A percentile compares a stretch with the other conserved stretches of the same genome.
Conservation (phyloP, 2,329 filamentous ascomycete genomes). For the Aspergillus quadricinctus region DNA sequence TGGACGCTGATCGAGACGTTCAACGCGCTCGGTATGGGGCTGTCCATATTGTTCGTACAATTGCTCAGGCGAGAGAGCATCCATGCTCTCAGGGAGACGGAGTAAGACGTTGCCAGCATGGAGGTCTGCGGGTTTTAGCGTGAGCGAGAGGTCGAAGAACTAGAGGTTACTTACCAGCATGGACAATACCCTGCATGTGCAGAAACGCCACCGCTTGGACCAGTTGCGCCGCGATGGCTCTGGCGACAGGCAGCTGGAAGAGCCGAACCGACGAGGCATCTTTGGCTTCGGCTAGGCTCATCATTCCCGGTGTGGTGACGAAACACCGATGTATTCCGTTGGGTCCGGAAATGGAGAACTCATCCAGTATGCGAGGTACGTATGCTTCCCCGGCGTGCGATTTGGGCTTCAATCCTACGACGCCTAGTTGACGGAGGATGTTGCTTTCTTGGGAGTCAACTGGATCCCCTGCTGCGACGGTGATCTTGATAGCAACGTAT, state of each 20-base stretch:
- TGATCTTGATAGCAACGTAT: slow-evolving; percentile 6
- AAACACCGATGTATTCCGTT: slow-evolving; percentile 19
- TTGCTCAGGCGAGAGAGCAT: slow-evolving; percentile 13
- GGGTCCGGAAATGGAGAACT: slow-evolving; percentile 13
- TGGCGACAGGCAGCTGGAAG: slow-evolving; percentile 14
- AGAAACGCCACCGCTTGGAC: slow-evolving; percentile 16
- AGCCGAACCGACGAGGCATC: slow-evolving; percentile 13
- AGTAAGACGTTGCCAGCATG: slow-evolving; percentile 20
- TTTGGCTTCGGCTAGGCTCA: slow-evolving; percentile 17
- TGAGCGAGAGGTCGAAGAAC: background rate
- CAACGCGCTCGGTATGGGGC: slow-evolving; percentile 13
- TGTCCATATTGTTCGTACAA: slow-evolving; percentile 12
- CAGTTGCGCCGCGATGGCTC: slow-evolving; percentile 16
- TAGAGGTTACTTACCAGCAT: slow-evolving; percentile 16
- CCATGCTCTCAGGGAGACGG: slow-evolving; percentile 11
- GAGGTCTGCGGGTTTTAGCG: slow-evolving; percentile 10
- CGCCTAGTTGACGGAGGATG: background rate
- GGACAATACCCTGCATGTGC: slow-evolving; percentile 18
- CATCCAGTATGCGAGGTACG: slow-evolving; percentile 13
- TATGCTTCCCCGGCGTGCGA: slow-evolving; percentile 7
- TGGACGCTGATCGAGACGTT: slow-evolving; percentile 10
- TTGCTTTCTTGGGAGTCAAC: background rate
- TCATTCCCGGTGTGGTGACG: slow-evolving; percentile 15
- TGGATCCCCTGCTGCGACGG: background rate
- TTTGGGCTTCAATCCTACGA: background rate